Conservation (phyloP, 1,284 basidiomycete species). For the Sanghuangporus weigelae region DNA sequence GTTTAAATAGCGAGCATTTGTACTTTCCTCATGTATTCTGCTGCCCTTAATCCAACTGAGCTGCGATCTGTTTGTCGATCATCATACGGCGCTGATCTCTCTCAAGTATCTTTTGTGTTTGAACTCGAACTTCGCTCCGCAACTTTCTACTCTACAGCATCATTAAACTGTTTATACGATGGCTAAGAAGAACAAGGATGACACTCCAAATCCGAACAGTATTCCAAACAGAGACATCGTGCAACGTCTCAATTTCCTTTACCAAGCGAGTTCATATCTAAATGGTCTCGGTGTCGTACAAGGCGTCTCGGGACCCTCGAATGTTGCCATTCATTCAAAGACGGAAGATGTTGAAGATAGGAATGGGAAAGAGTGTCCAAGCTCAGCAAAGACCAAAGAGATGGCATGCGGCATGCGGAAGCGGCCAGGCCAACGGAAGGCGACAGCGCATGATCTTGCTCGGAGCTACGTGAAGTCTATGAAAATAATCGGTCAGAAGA, state of each 20-base stretch:
- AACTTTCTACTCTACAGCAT: background rate
- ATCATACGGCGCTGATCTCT: too few species aligned
- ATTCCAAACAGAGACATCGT: constrained; percentile 67
- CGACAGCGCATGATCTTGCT: constrained; percentile 45
- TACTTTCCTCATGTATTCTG: too few species aligned
- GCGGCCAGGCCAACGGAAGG: constrained; percentile 25
- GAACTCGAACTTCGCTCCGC: background rate
- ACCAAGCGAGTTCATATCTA: constrained; percentile 72
- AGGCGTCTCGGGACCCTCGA: background rate
- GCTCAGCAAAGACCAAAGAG: background rate
- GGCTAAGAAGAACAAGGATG: constrained; percentile 35
- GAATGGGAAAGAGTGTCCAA: constrained; percentile 10
- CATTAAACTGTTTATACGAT: background rate
- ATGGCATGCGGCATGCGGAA: constrained; percentile 25
- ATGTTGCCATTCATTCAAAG: background rate
- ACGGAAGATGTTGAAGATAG: background rate
- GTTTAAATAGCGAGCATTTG: too few species aligned
- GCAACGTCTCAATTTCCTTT: constrained; percentile 78
- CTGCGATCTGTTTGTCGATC: too few species aligned
- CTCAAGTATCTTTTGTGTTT: background rate
- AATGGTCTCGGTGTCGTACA: constrained; percentile 32
- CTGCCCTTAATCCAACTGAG: too few species aligned
- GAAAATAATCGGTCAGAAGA: constrained; percentile 65
- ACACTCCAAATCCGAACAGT: constrained; percentile 48
- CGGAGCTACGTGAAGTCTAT: constrained; percentile 60